Conservation (phyloP, 2,329 filamentous ascomycete species). For the Ophiostoma novo-ulmi region DNA sequence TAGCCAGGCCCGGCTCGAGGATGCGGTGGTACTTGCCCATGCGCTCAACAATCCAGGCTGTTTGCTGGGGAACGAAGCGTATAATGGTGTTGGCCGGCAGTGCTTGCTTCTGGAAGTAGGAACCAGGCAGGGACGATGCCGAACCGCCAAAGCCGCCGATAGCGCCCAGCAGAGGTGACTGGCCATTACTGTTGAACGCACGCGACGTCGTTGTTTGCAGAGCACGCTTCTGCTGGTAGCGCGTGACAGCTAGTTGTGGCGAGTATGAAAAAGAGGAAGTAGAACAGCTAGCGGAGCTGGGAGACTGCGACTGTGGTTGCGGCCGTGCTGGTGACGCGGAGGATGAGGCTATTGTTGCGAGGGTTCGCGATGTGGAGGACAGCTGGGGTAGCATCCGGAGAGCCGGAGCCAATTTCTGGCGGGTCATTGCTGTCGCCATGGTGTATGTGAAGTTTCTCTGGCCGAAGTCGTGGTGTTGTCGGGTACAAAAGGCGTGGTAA, state of each 20-base stretch:
- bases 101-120: conserved; percentile 72
- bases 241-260: conserved; percentile 21
- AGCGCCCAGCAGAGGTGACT: conserved; percentile 31
- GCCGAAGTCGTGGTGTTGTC: background rate
- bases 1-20: conserved; percentile 81
- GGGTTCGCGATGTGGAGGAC: conserved; percentile 2
- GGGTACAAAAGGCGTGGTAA: background rate
- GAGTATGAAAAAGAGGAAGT: background rate
- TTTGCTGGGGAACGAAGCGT: conserved; percentile 98
- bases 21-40: conserved; percentile 98
- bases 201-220: conserved; percentile 28
- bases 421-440: conserved; percentile 32
- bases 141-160: conserved; percentile 29
- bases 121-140: conserved; percentile 45
- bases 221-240: conserved; percentile 27
- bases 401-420: conserved; percentile 29
- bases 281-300: background rate
- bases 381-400: conserved; percentile 19
- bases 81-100: conserved; percentile 91
- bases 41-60: conserved; percentile 98
- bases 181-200: conserved; percentile 22
- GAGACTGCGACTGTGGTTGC: background rate
- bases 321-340: background rate
- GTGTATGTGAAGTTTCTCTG: background rate
- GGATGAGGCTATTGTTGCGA: conserved; percentile 17